Conservation (phyloP, 2,329 filamentous ascomycete genomes). For the Metarhizium sp. region DNA sequence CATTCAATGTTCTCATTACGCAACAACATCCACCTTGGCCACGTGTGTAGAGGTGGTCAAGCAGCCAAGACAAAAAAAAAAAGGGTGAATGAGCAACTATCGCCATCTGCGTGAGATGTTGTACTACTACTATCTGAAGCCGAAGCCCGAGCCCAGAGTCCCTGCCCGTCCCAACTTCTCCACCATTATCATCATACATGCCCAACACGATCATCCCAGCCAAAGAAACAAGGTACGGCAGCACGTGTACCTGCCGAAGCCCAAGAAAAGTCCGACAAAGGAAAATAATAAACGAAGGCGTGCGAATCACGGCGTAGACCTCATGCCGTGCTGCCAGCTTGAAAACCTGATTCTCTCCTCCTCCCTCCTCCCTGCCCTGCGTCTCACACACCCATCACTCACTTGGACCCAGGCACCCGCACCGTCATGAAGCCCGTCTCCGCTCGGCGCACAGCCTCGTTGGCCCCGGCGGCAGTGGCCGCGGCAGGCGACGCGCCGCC, state of each 20-base stretch:
- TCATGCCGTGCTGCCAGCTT: not conserved
- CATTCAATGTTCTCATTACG: too few species aligned
- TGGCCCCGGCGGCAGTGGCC: not conserved
- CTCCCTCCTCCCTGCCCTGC: not conserved
- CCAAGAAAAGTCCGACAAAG: not conserved
- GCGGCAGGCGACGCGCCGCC: not conserved
- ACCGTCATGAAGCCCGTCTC: conserved; percentile 1
- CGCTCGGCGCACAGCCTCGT: not conserved
- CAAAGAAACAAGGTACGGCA: too few species aligned
- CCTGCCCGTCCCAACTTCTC: too few species aligned
- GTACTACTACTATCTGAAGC: too few species aligned
- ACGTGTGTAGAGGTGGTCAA: too few species aligned
- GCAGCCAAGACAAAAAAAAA: too few species aligned
- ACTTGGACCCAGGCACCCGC: not conserved
- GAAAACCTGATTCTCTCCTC: not conserved
- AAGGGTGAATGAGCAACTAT: too few species aligned
- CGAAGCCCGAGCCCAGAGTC: too few species aligned
- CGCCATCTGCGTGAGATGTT: too few species aligned
- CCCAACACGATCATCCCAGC: not conserved
- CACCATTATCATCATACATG: not conserved
- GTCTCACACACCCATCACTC: not conserved
- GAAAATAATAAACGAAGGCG: not conserved
- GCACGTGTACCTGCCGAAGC: not conserved
- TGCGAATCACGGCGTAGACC: not conserved
- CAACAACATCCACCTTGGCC: too few species aligned